Conservation (phyloP, 2,329 filamentous ascomycete species). For the Tolypocladium sp. region DNA sequence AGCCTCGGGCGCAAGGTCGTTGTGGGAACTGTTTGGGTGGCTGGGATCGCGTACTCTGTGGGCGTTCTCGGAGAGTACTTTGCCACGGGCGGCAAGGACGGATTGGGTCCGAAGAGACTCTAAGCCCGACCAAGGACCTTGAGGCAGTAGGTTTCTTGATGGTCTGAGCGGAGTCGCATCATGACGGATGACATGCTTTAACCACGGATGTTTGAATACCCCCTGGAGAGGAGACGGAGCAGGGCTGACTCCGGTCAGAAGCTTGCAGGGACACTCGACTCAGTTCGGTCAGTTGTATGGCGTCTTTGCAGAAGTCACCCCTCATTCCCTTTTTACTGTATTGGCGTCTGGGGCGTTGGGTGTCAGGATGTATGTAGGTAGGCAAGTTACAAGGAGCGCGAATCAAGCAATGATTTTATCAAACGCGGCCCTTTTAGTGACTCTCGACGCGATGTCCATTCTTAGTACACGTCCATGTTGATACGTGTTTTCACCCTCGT, state of each 20-base stretch:
- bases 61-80: conserved; percentile 52
- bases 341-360: background rate
- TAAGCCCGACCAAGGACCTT: conserved; percentile 4
- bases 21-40: conserved; percentile 44
- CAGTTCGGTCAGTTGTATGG: background rate
- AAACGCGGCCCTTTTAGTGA: background rate
- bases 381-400: background rate
- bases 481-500: no score
- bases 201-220: background rate
- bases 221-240: background rate
- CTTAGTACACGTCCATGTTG: background rate
- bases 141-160: background rate
- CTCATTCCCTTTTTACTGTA: background rate
- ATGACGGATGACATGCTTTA: background rate
- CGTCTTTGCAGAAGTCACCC: background rate
- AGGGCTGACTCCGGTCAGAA: background rate
- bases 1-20: conserved; percentile 37
- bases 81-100: conserved; percentile 35
- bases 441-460: background rate
- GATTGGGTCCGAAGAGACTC: conserved; percentile 25
- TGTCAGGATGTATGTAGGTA: background rate
- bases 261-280: background rate
- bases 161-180: background rate
- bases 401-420: background rate
- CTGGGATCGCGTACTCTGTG: conserved; percentile 46